Evolutionary conservation across 2,329 filamentous ascomycete species (phyloP).

Genomic region (Ophiostoma australiae): DNA sequence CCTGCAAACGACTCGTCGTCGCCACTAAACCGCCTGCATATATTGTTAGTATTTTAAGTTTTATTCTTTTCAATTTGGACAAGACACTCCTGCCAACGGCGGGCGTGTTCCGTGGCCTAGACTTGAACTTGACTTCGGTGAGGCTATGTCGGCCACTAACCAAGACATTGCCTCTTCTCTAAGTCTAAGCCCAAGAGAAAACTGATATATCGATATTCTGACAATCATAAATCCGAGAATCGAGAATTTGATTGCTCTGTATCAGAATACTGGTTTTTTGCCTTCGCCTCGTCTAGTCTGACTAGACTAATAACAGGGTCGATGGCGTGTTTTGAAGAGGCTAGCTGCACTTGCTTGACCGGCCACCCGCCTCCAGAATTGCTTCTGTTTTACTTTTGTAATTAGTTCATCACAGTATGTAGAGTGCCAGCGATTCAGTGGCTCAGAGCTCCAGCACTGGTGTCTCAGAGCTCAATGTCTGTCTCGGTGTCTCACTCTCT

Average conservation of each 20-base stretch:
- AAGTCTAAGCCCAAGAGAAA: neutral
- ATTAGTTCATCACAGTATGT: neutral
- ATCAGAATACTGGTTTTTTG: neutral
- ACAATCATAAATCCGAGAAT: neutral
- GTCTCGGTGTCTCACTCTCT: neutral
- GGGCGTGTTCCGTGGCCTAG: neutral
- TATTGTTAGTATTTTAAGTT: neutral
- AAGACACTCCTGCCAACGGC: neutral
- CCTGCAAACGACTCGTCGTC: conserved; percentile 29
- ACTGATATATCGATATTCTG: neutral
- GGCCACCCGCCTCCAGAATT: neutral
- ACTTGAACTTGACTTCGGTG: neutral
- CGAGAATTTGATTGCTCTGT: no score
- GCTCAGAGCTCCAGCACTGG: neutral
- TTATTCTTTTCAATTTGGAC: neutral
- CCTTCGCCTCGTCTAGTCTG: neutral
- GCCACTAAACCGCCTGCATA: conserved; percentile 29
- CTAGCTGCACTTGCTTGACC: neutral
- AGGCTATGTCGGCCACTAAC: conserved; percentile 6
- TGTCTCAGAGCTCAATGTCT: neutral
- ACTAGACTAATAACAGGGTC: neutral
- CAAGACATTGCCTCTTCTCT: neutral
- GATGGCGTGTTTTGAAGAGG: neutral
- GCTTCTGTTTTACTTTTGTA: conserved; percentile 1
- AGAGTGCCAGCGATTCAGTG: neutral